These are phyloP conservation scores for Pseudogymnoascus sp. DNA, from an alignment of 2,329 filamentous ascomycete species.

Conservation along the genomic window DNA sequence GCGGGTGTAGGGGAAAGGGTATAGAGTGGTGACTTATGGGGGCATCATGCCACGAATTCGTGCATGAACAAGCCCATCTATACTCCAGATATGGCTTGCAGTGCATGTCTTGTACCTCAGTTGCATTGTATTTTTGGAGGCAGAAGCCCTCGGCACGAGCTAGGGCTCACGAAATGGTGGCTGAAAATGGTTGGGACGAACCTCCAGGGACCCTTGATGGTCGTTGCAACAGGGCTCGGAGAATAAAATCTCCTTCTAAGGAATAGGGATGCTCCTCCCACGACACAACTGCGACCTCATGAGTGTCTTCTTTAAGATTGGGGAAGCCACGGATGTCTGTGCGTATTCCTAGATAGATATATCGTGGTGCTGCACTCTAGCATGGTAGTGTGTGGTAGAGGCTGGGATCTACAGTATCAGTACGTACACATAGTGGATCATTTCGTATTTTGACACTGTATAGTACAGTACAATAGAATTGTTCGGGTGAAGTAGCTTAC, in stretches of 20 bases:
- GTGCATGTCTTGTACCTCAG: background rate
- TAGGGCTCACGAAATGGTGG: conserved; percentile 2
- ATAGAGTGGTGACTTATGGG: conserved; percentile 16
- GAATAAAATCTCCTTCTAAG: conserved; percentile 5
- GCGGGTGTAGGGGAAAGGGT: conserved; percentile 21
- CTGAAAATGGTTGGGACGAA: conserved; percentile 3
- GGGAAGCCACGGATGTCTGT: background rate
- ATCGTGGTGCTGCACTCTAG: conserved; percentile 1
- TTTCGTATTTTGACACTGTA: conserved; percentile 2
- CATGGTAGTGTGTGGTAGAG: background rate
- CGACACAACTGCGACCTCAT: conserved; percentile 5
- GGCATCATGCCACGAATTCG: conserved; percentile 28
- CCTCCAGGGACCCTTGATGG: background rate
- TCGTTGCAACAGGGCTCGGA: background rate
- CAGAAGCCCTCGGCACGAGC: background rate
- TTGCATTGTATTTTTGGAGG: background rate
- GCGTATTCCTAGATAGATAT: background rate
- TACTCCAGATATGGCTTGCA: background rate
- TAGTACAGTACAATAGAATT: background rate
- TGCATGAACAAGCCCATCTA: conserved; percentile 29
- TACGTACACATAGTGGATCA: background rate
- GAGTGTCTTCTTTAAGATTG: conserved; percentile 7
- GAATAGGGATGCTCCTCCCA: conserved; percentile 9
- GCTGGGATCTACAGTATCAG: background rate
- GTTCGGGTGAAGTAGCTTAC: background rate